phyloP scores from a whole-genome alignment of 2,329 filamentous ascomycete species.

The Lasiodiplodia theobromae region DNA sequence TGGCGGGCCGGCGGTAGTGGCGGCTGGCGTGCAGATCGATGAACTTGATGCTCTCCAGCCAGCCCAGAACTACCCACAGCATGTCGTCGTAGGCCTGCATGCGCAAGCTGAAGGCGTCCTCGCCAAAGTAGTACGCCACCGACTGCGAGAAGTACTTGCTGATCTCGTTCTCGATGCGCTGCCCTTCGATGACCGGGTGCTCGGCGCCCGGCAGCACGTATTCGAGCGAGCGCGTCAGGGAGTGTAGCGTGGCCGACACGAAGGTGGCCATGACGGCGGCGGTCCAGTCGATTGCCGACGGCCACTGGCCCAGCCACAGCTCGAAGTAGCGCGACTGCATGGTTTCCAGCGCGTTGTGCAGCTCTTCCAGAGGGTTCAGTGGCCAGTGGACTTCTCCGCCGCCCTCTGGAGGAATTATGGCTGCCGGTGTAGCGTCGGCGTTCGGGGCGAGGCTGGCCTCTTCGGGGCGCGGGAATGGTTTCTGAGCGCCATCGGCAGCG shows the following conservation, averaged over 20 bases:
- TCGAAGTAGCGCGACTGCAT: slow-evolving; percentile 83
- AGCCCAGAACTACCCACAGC: slow-evolving; percentile 91
- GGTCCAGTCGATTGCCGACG: slow-evolving; percentile 90
- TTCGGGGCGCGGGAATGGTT: not conserved
- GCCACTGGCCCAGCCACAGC: slow-evolving; percentile 81
- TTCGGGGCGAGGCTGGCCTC: not conserved
- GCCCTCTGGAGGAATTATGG: not conserved
- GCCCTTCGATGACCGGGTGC: slow-evolving; percentile 41
- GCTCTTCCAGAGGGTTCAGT: slow-evolving; percentile 40
- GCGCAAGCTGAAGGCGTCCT: slow-evolving; percentile 77
- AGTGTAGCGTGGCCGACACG: slow-evolving; percentile 73
- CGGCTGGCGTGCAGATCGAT: slow-evolving; percentile 71
- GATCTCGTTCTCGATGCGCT: slow-evolving; percentile 76
- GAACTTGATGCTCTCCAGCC: slow-evolving; percentile 84
- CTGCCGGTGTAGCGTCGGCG: not conserved
- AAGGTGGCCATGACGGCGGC: slow-evolving; percentile 84
- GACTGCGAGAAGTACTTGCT: slow-evolving; percentile 82
- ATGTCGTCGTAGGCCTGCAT: slow-evolving; percentile 91
- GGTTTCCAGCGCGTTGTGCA: slow-evolving; percentile 68
- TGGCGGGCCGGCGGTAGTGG: slow-evolving; percentile 58
- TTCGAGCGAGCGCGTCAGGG: slow-evolving; percentile 69
- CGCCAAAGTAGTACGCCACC: slow-evolving; percentile 82
- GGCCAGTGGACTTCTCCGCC: slow-evolving; percentile 15
- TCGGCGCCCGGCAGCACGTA: slow-evolving; percentile 49
- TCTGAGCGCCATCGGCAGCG: not conserved